These are phyloP conservation scores for Helicocarpus griseus DNA, from an alignment of 2,329 filamentous ascomycete genomes.

Conservation along the genomic window DNA sequence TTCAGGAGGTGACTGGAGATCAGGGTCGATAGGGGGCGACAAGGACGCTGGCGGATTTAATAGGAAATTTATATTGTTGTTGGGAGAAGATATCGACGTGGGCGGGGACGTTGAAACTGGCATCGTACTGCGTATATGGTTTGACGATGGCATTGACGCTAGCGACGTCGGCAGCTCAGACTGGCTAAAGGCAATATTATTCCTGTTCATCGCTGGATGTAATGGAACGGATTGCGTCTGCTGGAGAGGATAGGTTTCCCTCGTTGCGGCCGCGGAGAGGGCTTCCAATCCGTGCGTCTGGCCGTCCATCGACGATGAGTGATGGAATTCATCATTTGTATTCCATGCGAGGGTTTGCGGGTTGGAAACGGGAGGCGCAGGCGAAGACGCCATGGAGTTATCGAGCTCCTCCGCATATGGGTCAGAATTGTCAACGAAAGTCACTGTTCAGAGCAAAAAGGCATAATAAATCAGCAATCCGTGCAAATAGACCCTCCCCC, in stretches of 20 bases:
- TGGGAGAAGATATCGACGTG: slow-evolving; percentile 33
- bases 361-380: slow-evolving; percentile 19
- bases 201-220: slow-evolving; percentile 17
- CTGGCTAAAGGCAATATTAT: slow-evolving; percentile 14
- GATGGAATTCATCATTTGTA: slow-evolving; percentile 16
- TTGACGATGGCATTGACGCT: slow-evolving; percentile 23
- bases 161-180: slow-evolving; percentile 13
- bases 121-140: slow-evolving; percentile 24
- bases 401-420: slow-evolving; percentile 47
- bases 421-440: slow-evolving; percentile 53
- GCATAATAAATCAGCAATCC: neutral
- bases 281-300: slow-evolving; percentile 45
- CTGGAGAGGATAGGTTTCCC: slow-evolving; percentile 24
- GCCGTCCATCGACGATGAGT: slow-evolving; percentile 19
- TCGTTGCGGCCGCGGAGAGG: slow-evolving; percentile 43
- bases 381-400: slow-evolving; percentile 23
- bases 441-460: slow-evolving; percentile 33
- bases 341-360: slow-evolving; percentile 25
- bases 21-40: slow-evolving; percentile 38
- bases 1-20: slow-evolving; percentile 22
- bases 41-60: slow-evolving; percentile 39
- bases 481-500: neutral
- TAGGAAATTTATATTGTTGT: slow-evolving; percentile 47
- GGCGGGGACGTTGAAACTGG: slow-evolving; percentile 33
- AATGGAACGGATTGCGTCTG: slow-evolving; percentile 13